Conservation (phyloP, 148 eudicot genomes). For the Diospyros kaki region DNA sequence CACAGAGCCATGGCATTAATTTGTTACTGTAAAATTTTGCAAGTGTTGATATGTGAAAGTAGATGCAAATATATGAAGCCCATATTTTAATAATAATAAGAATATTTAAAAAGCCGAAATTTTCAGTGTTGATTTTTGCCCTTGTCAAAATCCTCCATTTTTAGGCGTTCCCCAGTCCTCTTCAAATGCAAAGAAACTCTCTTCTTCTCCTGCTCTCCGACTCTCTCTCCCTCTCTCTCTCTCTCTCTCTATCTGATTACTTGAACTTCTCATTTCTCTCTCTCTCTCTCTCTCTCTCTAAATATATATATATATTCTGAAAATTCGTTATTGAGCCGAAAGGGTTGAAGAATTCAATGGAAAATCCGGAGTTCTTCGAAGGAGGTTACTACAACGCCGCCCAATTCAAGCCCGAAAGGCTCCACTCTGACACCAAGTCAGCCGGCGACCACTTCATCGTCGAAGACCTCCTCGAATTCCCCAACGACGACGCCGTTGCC, state of each 20-base stretch:
- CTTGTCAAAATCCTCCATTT: conserved; percentile 25
- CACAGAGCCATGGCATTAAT: too few species aligned
- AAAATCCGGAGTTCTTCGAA: conserved; percentile 28
- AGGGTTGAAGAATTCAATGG: conserved; percentile 9
- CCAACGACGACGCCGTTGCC: conserved; percentile 41
- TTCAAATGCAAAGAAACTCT: conserved; percentile 37
- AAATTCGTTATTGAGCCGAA: too few species aligned
- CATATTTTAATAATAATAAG: too few species aligned
- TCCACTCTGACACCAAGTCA: conserved; percentile 24
- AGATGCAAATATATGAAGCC: too few species aligned
- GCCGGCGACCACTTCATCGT: conserved; percentile 50
- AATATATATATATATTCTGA: neutral
- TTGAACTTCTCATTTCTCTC: neutral
- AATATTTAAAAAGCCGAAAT: too few species aligned
- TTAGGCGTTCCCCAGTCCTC: conserved; percentile 31
- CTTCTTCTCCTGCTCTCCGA: conserved; percentile 7
- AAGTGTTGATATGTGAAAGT: too few species aligned
- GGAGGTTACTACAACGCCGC: conserved; percentile 10
- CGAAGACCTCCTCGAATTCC: conserved; percentile 76
- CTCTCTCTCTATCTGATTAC: neutral
- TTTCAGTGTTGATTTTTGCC: conserved; percentile 10
- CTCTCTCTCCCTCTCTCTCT: conserved; percentile 9
- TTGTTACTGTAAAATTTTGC: too few species aligned
- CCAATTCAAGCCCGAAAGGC: conserved; percentile 29
- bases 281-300: conserved; percentile 5